Conservation (phyloP, 192 early-diverging fungal genomes). For the Coemansia sp. region DNA sequence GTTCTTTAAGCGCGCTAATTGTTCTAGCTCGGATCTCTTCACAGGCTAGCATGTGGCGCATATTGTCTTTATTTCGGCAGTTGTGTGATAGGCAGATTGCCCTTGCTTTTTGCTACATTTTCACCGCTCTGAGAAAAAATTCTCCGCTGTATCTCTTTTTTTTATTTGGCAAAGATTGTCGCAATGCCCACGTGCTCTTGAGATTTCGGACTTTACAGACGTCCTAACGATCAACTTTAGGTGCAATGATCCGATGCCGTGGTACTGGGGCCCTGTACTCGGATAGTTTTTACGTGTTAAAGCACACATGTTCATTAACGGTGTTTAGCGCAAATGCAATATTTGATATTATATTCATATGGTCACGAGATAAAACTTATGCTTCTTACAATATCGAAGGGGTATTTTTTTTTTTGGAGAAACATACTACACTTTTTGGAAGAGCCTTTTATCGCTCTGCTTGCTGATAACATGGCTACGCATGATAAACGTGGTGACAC, state of each 20-base stretch:
- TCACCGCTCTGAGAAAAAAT: slow-evolving; percentile 13
- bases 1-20: neutral
- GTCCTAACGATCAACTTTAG: neutral
- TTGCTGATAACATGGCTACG: slow-evolving; percentile 28
- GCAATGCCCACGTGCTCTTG: neutral
- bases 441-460: slow-evolving; percentile 1
- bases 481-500: slow-evolving; percentile 21
- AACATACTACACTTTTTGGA: slow-evolving; percentile 20
- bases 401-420: neutral
- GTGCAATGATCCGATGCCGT: neutral
- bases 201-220: neutral
- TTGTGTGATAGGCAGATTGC: neutral
- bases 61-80: neutral
- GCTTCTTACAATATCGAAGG: neutral
- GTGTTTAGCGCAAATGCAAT: neutral
- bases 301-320: neutral
- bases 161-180: neutral
- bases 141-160: slow-evolving; percentile 33
- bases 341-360: neutral
- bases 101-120: neutral
- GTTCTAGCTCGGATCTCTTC: neutral
- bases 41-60: neutral
- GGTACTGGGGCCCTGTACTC: no score
- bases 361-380: neutral
- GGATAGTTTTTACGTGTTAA: neutral